Evolutionary conservation across 2,329 filamentous ascomycete species (phyloP), one percentile per base, ranked within the genome.

Genomic region (Microdochium nivale): DNA sequence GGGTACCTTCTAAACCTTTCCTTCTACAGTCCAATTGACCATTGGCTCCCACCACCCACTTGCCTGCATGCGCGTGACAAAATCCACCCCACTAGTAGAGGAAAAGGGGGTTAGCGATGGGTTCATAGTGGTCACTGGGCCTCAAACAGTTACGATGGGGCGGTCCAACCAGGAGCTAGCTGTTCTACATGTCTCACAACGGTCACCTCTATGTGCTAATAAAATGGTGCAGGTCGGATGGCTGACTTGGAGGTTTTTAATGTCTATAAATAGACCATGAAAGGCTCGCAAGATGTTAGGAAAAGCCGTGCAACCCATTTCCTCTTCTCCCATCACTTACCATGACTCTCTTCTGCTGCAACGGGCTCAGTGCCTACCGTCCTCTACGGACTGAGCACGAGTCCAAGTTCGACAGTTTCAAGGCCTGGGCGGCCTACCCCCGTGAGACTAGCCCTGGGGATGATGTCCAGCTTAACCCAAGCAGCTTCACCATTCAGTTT

Each of bases 401-500:
- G 27, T 48, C 53, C 19, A 55, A 59, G 40, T 55, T 60, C 9
- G 47, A 54, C 21, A 50, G 40, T 13, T 55, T 52, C 33, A 54
- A 61, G 25, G 55, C 57, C 9, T 72, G 68, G 69, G 66, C 63
- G 1, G 33, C 32, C 0, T 66, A 55, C 25, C 65, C 63, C 11
- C 60, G 52, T 44, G 54, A 52, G 9, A 46, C 55, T n/a, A 47
- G 50, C 25, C 44, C 48, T 32, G 30, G 44, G 25, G 53, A 54
- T 11, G 40, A 30, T 14, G 53, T 32, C 19, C 27, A 44, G 2
- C 51, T 54, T 52, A 55, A 58, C 44, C 14, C 48, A 19, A 2
- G 23, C 53, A 7, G 47, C 49, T 66, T 56, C 51, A 70, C 59
- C 16, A 56, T 76, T 2, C 72, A 76, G 58, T 57, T 75, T 2